Base-by-base conservation (phyloP, 208 protist genomes). In the Polymyxa betae region DNA sequence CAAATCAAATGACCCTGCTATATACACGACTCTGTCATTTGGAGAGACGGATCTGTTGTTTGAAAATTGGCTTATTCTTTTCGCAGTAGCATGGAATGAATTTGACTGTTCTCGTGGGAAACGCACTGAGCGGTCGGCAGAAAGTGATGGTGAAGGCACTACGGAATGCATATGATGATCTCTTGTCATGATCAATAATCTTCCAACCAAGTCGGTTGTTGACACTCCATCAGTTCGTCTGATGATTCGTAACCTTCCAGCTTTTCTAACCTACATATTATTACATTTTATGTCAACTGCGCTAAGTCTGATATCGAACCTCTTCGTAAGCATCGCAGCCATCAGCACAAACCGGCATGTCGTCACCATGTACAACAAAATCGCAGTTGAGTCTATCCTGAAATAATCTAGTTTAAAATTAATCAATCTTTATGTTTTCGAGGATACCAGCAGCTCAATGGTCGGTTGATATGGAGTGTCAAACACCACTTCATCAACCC, bases 341-440 rank as follows among this genome's bases (percentile, higher is more conserved):
- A 88, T 90, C 77, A 35, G 32, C 64, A 38, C 95, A 96, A n/a
- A 97, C 94, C 29, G 97, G 97, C 88, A 99, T 96, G 94, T 99
- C 98, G 91, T 99, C 98, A 60, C 98, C 98, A 94, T 99, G 98
- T 0, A 98, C 97, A 78, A 96, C 95, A 91, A 95, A 98, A 43
- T 92, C 77, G 43, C 68, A 91, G 89, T 99, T 97, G 64, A 97
- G 95, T 78, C 98, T 95, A 87, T 98, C 95, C 66, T 96, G 90
- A 38, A 98, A 94, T 41, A 98, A 94, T 43, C 35, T n/a, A 12
- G 35, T 72, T 35, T 24, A n/a, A 5, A n/a, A 5, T 64, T 38
- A 82, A 45, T 38, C 46, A 24, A 38, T 20, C 20, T 32, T 16
- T 24, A 1, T 5, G 38, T 16, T 12, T 16, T 45, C 29, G 46